Conservation (phyloP, 331 rosid genomes). For the Prunus yedoensis region DNA sequence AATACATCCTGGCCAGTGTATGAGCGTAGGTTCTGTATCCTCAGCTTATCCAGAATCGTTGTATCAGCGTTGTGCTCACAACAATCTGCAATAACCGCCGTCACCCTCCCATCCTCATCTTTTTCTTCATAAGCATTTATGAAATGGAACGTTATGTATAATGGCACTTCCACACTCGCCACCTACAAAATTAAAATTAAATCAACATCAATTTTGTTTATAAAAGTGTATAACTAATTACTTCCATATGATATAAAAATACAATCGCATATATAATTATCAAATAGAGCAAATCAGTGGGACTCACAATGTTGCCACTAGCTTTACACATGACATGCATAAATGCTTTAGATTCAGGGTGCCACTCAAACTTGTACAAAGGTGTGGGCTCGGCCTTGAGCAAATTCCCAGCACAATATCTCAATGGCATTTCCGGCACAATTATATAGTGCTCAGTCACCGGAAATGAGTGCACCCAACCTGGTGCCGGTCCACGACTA, state of each 20-base stretch:
- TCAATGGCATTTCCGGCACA: constrained; percentile 88
- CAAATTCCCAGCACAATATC: constrained; percentile 83
- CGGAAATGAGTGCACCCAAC: constrained; percentile 97
- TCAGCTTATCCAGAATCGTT: constrained; percentile 62
- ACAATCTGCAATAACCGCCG: constrained; percentile 66
- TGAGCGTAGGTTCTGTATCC: constrained; percentile 64
- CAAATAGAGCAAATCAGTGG: background rate
- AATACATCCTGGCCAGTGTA: constrained; percentile 55
- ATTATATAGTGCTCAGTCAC: constrained; percentile 69
- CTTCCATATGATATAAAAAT: background rate
- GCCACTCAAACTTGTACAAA: constrained; percentile 86
- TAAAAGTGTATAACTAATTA: background rate
- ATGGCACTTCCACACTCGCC: constrained; percentile 86
- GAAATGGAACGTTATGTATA: constrained; percentile 81
- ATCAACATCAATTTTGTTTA: too few relatives aligned
- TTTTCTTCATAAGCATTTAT: constrained; percentile 86
- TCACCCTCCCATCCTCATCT: constrained; percentile 83
- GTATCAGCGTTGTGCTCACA: constrained; percentile 81
- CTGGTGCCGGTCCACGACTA: constrained; percentile 63
- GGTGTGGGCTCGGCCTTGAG: constrained; percentile 92
- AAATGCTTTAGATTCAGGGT: constrained; percentile 69
- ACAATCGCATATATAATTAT: background rate
- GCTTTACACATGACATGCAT: constrained; percentile 84
- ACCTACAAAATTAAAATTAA: constrained; percentile 43
- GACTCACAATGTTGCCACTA: constrained; percentile 71